Evolutionary conservation across 257 asterid species (phyloP), one percentile per base, ranked within the genome.

Genomic region (Lantana camara): DNA sequence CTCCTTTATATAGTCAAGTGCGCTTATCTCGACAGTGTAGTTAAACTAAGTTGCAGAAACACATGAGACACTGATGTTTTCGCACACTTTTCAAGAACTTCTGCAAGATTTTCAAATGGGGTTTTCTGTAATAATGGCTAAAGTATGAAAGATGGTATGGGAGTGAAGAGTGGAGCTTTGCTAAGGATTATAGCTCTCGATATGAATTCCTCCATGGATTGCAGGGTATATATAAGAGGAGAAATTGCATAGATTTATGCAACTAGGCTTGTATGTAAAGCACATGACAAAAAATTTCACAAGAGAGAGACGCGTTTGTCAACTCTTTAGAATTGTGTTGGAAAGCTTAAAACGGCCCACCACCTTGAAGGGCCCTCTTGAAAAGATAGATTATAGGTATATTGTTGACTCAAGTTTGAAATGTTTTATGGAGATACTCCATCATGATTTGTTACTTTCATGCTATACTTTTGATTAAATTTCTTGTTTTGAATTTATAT

Each of bases 211-310:
- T 42, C 14, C 17, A 7, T 48, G 24, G 47, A 1, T 15, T 4
- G 34, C 40, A 40, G 73, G 68, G 58, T 78, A 57, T 78, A 46
- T 74, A 78, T 71, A 74, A 15, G 57, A 42, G 52, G 47, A 70
- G 70, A 67, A 63, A 9, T 8, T 16, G 27, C 14, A 9, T 14
- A 63, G 35, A 20, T 22, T 38, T 29, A 13, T n/a, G 48, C 49
- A 13, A 13, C 4, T 21, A n/a, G 21, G 16, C 13, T 57, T 4
- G 40, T 35, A 35, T 1, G 8, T 35, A 63, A 8, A 19, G n/a
- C 47, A 44, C 27, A 64, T 37, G 60, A 60, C 59, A 29, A 35
- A 29, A 35, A 27, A 41, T 10, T 48, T 23, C 59, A 20, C 17
- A 44, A 5, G 19, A 60, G 17, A n/a, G 15, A 34, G 21, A 49